These are phyloP conservation scores for Xanthoconium purpureum DNA, from an alignment of 768 basidiomycete species.

Conservation along the genomic window DNA sequence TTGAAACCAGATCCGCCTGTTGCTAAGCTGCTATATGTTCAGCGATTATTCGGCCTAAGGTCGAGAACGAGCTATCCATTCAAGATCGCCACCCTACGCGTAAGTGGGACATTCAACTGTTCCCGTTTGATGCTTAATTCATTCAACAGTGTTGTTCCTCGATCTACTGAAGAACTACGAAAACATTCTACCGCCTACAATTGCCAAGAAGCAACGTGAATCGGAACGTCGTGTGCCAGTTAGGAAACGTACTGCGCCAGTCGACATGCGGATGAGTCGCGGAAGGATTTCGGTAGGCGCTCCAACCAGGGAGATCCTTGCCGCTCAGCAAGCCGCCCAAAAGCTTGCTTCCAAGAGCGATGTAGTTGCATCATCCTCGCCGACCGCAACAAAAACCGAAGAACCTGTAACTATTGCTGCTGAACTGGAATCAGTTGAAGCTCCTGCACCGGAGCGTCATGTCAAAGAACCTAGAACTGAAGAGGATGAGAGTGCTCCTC, in stretches of 20 bases:
- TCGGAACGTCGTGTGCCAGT: conserved; percentile 80
- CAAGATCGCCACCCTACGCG: conserved; percentile 87
- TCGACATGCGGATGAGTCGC: conserved; percentile 87
- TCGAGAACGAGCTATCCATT: conserved; percentile 80
- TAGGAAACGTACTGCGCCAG: conserved; percentile 80
- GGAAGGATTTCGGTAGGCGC: conserved; percentile 69
- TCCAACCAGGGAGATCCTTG: conserved; percentile 68
- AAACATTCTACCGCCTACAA: conserved; percentile 73
- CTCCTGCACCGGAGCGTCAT: neutral
- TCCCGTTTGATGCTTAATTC: neutral
- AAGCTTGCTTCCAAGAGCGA: conserved; percentile 40
- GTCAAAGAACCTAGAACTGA: conserved; percentile 1
- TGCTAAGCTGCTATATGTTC: conserved; percentile 1
- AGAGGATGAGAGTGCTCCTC: conserved; percentile 20
- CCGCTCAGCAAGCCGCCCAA: conserved; percentile 63
- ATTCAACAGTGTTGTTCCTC: conserved; percentile 66
- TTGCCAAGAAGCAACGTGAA: conserved; percentile 82
- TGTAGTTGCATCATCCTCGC: conserved; percentile 11
- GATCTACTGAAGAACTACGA: conserved; percentile 79
- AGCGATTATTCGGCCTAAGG: conserved; percentile 81
- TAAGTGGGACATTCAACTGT: conserved; percentile 33
- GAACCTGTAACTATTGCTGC: conserved; percentile 12
- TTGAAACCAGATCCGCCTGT: neutral
- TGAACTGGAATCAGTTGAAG: conserved; percentile 17
- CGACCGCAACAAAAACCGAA: conserved; percentile 16